phyloP scores from a whole-genome alignment of 345 rosid genomes.

The Populus ilicifolia region DNA sequence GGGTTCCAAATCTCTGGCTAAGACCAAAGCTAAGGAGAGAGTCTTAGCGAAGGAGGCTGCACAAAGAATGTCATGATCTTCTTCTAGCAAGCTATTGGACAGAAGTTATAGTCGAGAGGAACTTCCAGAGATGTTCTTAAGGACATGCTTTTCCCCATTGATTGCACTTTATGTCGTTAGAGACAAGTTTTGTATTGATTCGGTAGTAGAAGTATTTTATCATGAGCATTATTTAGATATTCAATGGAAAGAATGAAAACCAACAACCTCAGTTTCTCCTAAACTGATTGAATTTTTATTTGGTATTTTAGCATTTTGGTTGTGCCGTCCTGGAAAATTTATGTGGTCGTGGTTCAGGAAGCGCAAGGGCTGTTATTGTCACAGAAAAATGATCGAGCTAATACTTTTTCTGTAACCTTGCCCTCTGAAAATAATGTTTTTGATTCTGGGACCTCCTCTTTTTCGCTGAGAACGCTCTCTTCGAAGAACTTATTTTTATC shows the following conservation, averaged over 20 bases:
- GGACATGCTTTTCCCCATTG: not conserved
- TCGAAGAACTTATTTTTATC: no score
- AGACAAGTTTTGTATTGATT: not conserved
- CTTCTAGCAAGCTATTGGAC: not conserved
- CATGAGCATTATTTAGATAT: not conserved
- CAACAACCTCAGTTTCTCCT: not conserved
- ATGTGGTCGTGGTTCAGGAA: no score
- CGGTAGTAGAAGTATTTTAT: not conserved
- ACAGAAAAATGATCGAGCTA: no score
- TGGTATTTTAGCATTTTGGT: no score
- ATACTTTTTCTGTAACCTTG: no score
- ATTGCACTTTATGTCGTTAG: not conserved
- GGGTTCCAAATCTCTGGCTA: conserved; percentile 89
- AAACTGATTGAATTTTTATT: no score
- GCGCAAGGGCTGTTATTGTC: no score
- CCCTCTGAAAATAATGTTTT: no score
- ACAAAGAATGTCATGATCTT: conserved; percentile 54
- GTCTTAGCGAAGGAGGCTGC: conserved; percentile 72
- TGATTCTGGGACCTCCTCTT: no score
- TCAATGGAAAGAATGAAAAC: not conserved
- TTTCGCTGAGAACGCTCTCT: no score
- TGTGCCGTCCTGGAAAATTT: no score
- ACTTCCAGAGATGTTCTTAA: not conserved
- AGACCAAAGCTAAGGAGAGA: conserved; percentile 65
- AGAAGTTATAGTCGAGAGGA: not conserved